These are phyloP conservation scores for Camellia oleifera DNA, from an alignment of 179 eudicot genomes.

Conservation along the genomic window DNA sequence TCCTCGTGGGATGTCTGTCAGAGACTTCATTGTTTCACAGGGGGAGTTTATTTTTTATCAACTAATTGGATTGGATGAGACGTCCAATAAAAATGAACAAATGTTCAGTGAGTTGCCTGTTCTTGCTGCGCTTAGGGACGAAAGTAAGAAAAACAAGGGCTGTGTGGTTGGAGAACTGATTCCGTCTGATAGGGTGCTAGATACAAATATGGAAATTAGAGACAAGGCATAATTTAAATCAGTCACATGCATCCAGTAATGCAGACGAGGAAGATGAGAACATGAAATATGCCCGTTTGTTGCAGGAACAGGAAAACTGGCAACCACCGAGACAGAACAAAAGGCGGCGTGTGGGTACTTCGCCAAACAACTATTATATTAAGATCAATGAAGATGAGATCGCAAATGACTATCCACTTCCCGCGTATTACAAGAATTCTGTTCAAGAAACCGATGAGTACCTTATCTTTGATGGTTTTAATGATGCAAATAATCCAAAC, in stretches of 20 bases:
- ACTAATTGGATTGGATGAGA: slow-evolving; percentile 80
- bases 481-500: slow-evolving; percentile 52
- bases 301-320: slow-evolving; percentile 94
- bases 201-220: slow-evolving; percentile 29
- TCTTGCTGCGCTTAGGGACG: slow-evolving; percentile 69
- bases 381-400: slow-evolving; percentile 98
- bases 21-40: slow-evolving; percentile 78
- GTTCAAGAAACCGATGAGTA: slow-evolving; percentile 88
- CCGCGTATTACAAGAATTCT: slow-evolving; percentile 74
- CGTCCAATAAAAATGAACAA: slow-evolving; percentile 55
- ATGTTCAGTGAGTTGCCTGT: slow-evolving; percentile 57
- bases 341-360: slow-evolving; percentile 40
- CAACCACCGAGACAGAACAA: slow-evolving; percentile 64
- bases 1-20: slow-evolving; percentile 56
- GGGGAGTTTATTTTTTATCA: slow-evolving; percentile 91
- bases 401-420: slow-evolving; percentile 90
- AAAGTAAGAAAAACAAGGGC: slow-evolving; percentile 39
- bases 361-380: slow-evolving; percentile 65
- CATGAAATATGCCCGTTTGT: slow-evolving; percentile 64
- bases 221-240: slow-evolving; percentile 36
- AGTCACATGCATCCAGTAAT: slow-evolving; percentile 15
- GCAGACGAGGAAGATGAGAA: slow-evolving; percentile 61
- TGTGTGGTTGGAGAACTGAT: slow-evolving; percentile 21
- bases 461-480: slow-evolving; percentile 56
- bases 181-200: slow-evolving; percentile 21